These are phyloP conservation scores for Entophlyctis helioformis DNA, from an alignment of 192 early-diverging fungal species.

Conservation along the genomic window DNA sequence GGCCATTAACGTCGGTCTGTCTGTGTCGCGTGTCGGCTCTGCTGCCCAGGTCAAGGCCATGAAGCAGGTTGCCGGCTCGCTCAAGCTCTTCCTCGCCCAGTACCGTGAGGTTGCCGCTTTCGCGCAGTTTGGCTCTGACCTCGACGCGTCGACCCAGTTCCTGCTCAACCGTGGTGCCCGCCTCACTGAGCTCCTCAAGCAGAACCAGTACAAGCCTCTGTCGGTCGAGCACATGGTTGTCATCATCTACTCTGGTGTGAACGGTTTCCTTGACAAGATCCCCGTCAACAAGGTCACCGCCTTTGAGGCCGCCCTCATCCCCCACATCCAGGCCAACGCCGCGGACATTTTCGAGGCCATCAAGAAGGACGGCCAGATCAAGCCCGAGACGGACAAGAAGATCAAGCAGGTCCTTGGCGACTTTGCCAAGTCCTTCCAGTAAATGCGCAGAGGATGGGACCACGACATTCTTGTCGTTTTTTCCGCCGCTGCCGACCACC, in stretches of 20 bases:
- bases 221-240: conserved; percentile 96
- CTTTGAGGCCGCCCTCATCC: conserved; percentile 85
- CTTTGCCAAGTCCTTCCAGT: conserved; percentile 30
- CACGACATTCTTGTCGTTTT: too few species aligned
- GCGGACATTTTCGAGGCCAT: conserved; percentile 79
- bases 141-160: conserved; percentile 99
- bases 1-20: conserved; percentile 99
- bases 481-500: too few species aligned
- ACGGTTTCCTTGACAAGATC: conserved; percentile 99
- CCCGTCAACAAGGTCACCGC: conserved; percentile 84
- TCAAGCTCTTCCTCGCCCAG: conserved; percentile 99
- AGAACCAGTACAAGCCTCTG: conserved; percentile 95
- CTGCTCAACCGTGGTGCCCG: conserved; percentile 99
- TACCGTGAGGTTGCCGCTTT: conserved; percentile 99
- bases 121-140: conserved; percentile 99
- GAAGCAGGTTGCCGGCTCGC: conserved; percentile 99
- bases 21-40: conserved; percentile 99
- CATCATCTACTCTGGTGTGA: conserved; percentile 96
- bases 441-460: too few species aligned
- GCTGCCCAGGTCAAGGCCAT: conserved; percentile 99
- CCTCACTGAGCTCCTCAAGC: conserved; percentile 98
- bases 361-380: conserved; percentile 80
- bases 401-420: conserved; percentile 67
- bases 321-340: conserved; percentile 80
- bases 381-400: conserved; percentile 82